A percentile compares a stretch with the other conserved stretches of the same genome.
These are phyloP conservation scores for Phylloporus arenicola DNA, from an alignment of 768 basidiomycete species.

Conservation along the genomic window DNA sequence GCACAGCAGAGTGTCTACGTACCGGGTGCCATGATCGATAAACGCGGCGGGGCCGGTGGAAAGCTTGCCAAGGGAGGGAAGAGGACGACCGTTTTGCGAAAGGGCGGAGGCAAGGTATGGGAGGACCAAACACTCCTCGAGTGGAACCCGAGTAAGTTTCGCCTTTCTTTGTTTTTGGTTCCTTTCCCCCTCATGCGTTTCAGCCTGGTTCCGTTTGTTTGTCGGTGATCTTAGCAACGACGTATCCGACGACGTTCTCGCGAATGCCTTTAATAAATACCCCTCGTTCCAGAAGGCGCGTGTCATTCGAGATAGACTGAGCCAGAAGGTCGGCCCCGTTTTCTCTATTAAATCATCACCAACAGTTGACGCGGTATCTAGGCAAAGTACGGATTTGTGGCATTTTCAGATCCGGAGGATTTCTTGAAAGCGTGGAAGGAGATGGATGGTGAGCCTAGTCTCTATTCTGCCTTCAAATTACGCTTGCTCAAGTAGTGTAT, in stretches of 20 bases:
- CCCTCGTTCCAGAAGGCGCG: constrained; percentile 91
- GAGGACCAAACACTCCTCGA: constrained; percentile 96
- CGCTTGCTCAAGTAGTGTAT: constrained; percentile 10
- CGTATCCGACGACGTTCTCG: constrained; percentile 90
- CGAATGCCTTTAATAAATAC: constrained; percentile 92
- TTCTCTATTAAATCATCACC: background rate
- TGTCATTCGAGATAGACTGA: constrained; percentile 90
- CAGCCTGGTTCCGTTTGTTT: constrained; percentile 96
- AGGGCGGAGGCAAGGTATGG: constrained; percentile 96
- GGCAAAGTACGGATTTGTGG: constrained; percentile 97
- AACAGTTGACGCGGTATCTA: constrained; percentile 27
- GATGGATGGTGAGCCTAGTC: constrained; percentile 77
- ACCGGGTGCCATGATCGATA: constrained; percentile 86
- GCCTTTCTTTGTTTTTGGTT: background rate
- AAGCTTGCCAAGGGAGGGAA: constrained; percentile 88
- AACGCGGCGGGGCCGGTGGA: constrained; percentile 78
- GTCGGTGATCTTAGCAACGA: constrained; percentile 98
- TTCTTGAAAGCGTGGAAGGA: constrained; percentile 99
- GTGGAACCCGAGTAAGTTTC: constrained; percentile 87
- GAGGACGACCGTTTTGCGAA: constrained; percentile 87
- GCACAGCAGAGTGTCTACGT: constrained; percentile 92
- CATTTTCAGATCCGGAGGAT: constrained; percentile 97
- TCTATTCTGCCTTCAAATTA: background rate
- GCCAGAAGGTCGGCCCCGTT: constrained; percentile 69
- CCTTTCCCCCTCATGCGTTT: constrained; percentile 3